phyloP scores from a whole-genome alignment of 2,329 filamentous ascomycete genomes.

The Trichoderma sp. region DNA sequence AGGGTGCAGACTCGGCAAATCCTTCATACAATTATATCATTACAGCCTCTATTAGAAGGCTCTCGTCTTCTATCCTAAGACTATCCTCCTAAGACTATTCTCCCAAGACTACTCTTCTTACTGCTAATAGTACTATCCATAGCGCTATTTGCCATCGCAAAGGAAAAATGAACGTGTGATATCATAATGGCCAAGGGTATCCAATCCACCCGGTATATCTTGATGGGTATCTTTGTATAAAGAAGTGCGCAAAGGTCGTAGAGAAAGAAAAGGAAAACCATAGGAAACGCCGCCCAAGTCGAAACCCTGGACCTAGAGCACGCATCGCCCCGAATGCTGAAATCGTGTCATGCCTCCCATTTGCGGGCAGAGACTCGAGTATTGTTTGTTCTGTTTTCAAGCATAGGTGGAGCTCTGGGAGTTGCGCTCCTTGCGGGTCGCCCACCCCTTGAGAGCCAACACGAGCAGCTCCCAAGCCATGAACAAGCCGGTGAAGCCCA shows the following conservation, averaged over 20 bases:
- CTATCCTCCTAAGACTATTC: too few species aligned
- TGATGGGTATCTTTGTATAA: slow-evolving; percentile 18
- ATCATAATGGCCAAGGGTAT: slow-evolving; percentile 20
- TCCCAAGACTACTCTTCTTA: background rate
- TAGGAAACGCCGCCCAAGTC: background rate
- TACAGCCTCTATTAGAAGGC: background rate
- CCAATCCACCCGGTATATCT: slow-evolving; percentile 11
- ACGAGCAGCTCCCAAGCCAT: slow-evolving; percentile 83
- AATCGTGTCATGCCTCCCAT: background rate
- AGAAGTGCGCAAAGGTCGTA: slow-evolving; percentile 10
- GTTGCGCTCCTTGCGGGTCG: slow-evolving; percentile 53
- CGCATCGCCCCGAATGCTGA: background rate
- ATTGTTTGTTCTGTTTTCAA: background rate
- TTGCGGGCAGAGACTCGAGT: background rate
- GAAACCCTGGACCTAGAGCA: background rate
- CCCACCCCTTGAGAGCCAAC: slow-evolving; percentile 88
- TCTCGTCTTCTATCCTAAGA: background rate
- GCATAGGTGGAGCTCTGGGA: background rate
- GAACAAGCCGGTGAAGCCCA: slow-evolving; percentile 78
- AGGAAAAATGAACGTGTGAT: slow-evolving; percentile 20
- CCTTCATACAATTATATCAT: background rate
- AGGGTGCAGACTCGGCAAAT: background rate
- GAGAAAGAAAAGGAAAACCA: slow-evolving; percentile 6
- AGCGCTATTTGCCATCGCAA: background rate
- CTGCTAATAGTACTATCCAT: background rate